Base-by-base conservation (phyloP, 2,329 filamentous ascomycete species). In the Massarina eburnea region DNA sequence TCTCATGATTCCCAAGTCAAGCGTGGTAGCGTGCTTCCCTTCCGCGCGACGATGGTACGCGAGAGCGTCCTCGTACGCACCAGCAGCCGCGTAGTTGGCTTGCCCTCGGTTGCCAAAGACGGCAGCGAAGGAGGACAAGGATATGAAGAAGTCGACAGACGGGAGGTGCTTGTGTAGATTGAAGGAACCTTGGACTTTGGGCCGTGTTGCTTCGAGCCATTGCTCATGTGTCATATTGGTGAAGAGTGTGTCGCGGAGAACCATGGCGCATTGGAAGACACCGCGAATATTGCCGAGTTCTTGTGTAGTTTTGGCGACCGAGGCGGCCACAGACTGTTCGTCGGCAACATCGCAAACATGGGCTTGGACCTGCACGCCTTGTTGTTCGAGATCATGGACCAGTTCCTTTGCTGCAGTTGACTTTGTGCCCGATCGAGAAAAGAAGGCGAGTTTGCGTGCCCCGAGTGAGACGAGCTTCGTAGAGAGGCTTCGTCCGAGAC, bases 111-210 rank as follows among this genome's bases (percentile, higher is more conserved):
- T 49, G 3, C 62, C 61, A 27, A 56, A 39, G 14, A 66, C 48
- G 10, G 57, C 59, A 2, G 50, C 49, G 5, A 53, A 41, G 8
- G 50, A 57, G 19, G 57, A 59, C 12, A 61, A 42, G 35, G 62
- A 48, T 9, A 62, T 43, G 44, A 65, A 62, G 47, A 66, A 63
- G 14, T 59, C 54, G 1, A 55, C 34, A 6, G 36, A 37, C 1
- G 49, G 38, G n/a, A 51, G 48, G 1, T 22, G 20, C 14, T 54
- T 43, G 27, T 62, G 57, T 0, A 72, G 48, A 18, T 66, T 63
- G 39, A 61, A 57, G 0, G 65, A 62, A 1, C 70, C 71, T 9
- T 52, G 44, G 12, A 74, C 51, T 45, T 74, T 74, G 10, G 58
- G 52, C 0, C 33, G 37, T 8, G 53, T 40, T 9, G 45, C 33